Evolutionary conservation across 495 filamentous ascomycete species (phyloP).

Genomic region (Aspergillus carlsbadensis): DNA sequence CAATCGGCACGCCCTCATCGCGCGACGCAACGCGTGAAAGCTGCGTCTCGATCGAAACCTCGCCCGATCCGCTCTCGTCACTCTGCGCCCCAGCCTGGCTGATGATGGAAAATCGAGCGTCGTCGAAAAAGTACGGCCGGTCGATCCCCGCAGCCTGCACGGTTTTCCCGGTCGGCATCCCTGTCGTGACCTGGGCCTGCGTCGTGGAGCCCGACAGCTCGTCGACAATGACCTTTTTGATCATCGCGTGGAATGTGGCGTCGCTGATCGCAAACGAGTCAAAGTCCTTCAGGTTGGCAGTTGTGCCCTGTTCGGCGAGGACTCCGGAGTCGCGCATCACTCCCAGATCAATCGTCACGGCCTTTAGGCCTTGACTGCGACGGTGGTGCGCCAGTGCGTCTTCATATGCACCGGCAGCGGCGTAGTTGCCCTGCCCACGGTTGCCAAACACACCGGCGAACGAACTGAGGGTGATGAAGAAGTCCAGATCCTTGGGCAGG

Average conservation of each 20-base stretch:
- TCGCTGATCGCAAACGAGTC: neutral
- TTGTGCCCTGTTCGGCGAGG: constrained; percentile 17
- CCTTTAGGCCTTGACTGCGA: constrained; percentile 24
- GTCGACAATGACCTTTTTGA: neutral
- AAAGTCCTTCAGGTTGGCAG: neutral
- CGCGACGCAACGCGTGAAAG: neutral
- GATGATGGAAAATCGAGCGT: neutral
- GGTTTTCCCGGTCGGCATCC: neutral
- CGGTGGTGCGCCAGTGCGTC: constrained; percentile 35
- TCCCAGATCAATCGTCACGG: constrained; percentile 30
- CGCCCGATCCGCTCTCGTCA: neutral
- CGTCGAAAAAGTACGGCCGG: neutral
- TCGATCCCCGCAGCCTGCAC: neutral
- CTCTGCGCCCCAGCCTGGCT: neutral
- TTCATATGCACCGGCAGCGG: constrained; percentile 29
- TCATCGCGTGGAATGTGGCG: neutral
- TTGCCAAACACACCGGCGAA: constrained; percentile 28
- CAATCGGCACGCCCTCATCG: neutral
- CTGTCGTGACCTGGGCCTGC: neutral
- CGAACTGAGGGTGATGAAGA: constrained; percentile 36
- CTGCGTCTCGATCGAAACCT: neutral
- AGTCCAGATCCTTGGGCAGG: constrained; percentile 36
- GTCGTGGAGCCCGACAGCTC: neutral
- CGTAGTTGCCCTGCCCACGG: constrained; percentile 37
- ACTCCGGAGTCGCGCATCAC: constrained; percentile 28